Percentiles rank a stretch among this genome's conserved stretches.
Evolutionary conservation across 1,284 basidiomycete genomes (phyloP).

Genomic region (Cystobasidium slooffiae): DNA sequence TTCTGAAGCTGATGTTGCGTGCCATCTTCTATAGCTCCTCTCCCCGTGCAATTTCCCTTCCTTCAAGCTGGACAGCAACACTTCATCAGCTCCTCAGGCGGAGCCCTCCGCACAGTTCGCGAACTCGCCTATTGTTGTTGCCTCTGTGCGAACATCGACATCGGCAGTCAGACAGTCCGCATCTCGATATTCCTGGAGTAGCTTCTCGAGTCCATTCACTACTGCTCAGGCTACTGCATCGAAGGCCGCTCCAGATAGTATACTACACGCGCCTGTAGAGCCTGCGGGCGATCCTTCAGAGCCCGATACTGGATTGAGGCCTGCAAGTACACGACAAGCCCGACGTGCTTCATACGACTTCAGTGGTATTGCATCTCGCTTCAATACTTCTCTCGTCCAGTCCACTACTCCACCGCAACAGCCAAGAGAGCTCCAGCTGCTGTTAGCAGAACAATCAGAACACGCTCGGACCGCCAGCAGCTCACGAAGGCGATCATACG

Average conservation of each 20-base stretch:
- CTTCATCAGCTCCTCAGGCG: no score
- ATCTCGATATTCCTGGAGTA: neutral
- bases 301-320: neutral
- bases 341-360: slow-evolving; percentile 9
- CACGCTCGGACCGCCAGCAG: slow-evolving; percentile 5
- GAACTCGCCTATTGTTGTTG: no score
- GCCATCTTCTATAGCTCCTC: no score
- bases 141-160: neutral
- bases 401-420: no score
- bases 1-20: no score
- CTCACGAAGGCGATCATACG: neutral
- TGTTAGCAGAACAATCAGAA: neutral
- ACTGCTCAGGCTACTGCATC: neutral
- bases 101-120: no score
- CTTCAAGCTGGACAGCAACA: no score
- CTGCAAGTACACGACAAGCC: neutral
- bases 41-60: no score
- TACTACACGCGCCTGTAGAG: no score
- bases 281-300: no score
- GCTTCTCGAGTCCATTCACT: slow-evolving; percentile 4
- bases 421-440: no score
- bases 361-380: neutral
- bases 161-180: neutral
- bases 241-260: no score
- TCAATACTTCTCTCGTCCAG: neutral